A percentile compares a stretch with the other conserved stretches of the same genome.
phyloP scores from a whole-genome alignment of 352 stramenopile genomes.

The Globisporangium radiosum region DNA sequence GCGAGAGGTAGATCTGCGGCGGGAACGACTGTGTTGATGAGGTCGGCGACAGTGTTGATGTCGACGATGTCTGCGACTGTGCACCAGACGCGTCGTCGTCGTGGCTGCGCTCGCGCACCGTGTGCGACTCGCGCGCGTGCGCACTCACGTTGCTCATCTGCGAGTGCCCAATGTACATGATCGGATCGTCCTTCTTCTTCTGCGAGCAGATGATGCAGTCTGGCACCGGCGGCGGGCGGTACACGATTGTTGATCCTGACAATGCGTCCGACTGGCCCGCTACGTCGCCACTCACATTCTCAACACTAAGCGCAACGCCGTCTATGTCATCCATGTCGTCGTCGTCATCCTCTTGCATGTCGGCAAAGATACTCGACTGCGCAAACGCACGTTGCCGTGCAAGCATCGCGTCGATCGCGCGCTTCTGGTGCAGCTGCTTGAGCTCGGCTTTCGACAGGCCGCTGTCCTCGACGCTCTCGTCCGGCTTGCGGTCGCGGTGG shows the following conservation, averaged over 20 bases:
- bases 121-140: constrained; percentile 28
- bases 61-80: background rate
- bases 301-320: background rate
- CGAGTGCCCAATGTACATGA: constrained; percentile 83
- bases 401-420: constrained; percentile 80
- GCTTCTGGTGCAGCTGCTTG: constrained; percentile 75
- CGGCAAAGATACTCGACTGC: constrained; percentile 54
- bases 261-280: background rate
- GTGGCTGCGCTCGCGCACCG: constrained; percentile 9
- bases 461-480: constrained; percentile 41
- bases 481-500: constrained; percentile 56
- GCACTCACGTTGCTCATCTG: constrained; percentile 62
- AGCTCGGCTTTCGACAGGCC: constrained; percentile 65
- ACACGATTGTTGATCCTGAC: constrained; percentile 40
- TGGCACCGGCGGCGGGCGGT: constrained; percentile 50
- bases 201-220: constrained; percentile 85
- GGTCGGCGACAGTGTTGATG: no score
- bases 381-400: constrained; percentile 73
- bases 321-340: constrained; percentile 33
- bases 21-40: constrained; percentile 23
- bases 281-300: constrained; percentile 9
- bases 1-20: constrained; percentile 60
- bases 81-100: constrained; percentile 15
- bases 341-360: constrained; percentile 66
- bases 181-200: constrained; percentile 72